Base-by-base conservation (phyloP, 306 rosid genomes). In the Acacia melanoxylon region DNA sequence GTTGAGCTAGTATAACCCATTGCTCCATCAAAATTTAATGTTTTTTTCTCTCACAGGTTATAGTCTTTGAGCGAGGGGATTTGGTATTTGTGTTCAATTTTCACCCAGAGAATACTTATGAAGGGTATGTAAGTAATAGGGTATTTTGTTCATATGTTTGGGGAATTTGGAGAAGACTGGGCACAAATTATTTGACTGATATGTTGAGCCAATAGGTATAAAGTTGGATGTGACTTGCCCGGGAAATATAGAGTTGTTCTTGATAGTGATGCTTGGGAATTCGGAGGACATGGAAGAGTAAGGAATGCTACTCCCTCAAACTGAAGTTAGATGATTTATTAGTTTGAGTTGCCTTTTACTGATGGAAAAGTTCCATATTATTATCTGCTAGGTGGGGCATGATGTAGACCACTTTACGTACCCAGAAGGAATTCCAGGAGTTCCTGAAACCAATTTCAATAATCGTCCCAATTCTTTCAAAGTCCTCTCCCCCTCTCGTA, bases 221-320 rank as follows among this genome's bases (percentile, higher is more conserved):
- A 95, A 91, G 91, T 95, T 82, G 99, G 98, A 75, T 95, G 99
- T 20, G 99, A 95, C 89, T 91, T 91, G 83, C 98, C 99, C 80
- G 99, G 99, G 82, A 95, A 91, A 82, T 95, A 95, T 84, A 89
- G 94, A 89, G 94, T 95, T 87, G 98, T 95, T 29, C 94, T 95
- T 52, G 99, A 93, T 77, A 95, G 98, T 56, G 98, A 95, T 85
- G 93, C 92, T 78, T 0, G 4, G 82, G 97, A 90, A 78, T 95
- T 95, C 40, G 99, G 99, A 49, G 99, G 99, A 42, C 95, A 29
- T 49, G 99, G 97, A 91, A 89, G 98, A 87, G 99, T 95, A 93
- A 93, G 96, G 65, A 85, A 76, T 66, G 68, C 79, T 79, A 65
- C 22, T 72, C 76, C 81, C 76, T 78, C 40, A 74, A 72, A 44